These are phyloP conservation scores for Musa itinerans DNA, from an alignment of 176 grass and related monocot species.

Conservation along the genomic window DNA sequence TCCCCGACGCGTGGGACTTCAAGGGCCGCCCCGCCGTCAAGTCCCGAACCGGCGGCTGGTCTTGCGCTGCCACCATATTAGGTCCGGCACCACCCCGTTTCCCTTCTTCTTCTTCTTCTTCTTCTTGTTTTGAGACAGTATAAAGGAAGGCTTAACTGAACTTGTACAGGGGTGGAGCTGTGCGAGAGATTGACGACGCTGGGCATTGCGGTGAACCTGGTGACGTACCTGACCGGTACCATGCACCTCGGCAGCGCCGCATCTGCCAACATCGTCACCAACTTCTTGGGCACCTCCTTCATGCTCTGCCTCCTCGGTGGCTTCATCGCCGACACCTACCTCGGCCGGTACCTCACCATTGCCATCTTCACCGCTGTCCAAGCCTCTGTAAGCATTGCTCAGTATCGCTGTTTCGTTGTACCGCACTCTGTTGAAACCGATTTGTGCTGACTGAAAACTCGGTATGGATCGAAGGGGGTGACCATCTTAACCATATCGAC, in stretches of 20 bases:
- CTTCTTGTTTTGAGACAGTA: neutral
- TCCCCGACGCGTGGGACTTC: slow-evolving; percentile 78
- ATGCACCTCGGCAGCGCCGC: slow-evolving; percentile 22
- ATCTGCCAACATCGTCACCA: slow-evolving; percentile 19
- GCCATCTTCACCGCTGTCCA: slow-evolving; percentile 21
- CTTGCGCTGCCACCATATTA: slow-evolving; percentile 72
- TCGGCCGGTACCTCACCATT: slow-evolving; percentile 24
- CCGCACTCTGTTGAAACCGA: neutral
- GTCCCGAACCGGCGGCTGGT: slow-evolving; percentile 56
- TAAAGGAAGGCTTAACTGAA: no score
- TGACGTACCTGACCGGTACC: slow-evolving; percentile 19
- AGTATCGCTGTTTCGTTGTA: neutral
- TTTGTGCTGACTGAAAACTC: neutral
- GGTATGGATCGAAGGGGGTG: neutral
- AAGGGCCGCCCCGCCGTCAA: slow-evolving; percentile 58
- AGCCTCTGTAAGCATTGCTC: neutral
- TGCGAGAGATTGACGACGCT: slow-evolving; percentile 18
- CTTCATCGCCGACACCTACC: slow-evolving; percentile 14
- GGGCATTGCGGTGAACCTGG: slow-evolving; percentile 19
- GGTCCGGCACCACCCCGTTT: slow-evolving; percentile 17
- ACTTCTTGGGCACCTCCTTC: slow-evolving; percentile 15
- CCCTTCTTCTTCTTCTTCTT: no score
- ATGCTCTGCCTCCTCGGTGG: slow-evolving; percentile 24
- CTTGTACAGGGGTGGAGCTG: slow-evolving; percentile 12
- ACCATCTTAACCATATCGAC: slow-evolving; percentile 19